Conservation (phyloP, 2,329 filamentous ascomycete genomes). For the Pyrenophora teres region DNA sequence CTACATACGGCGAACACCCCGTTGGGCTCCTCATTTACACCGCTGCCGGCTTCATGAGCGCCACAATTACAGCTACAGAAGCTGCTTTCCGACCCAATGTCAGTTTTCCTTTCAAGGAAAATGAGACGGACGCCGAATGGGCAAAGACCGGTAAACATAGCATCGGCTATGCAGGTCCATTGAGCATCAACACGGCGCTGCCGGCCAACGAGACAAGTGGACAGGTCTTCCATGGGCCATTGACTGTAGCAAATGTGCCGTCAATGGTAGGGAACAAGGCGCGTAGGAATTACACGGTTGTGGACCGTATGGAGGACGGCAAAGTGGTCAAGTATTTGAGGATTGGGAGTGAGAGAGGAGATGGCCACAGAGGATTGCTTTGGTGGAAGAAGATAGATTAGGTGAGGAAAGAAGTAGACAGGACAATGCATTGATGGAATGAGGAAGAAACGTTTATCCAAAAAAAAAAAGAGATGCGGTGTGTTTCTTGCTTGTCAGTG, state of each 20-base stretch:
- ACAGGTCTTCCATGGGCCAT: conserved; percentile 35
- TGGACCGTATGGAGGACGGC: conserved; percentile 17
- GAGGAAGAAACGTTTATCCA: too few species aligned
- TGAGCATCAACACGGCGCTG: conserved; percentile 19
- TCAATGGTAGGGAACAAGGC: conserved; percentile 28
- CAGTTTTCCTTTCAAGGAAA: conserved; percentile 26
- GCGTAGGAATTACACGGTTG: conserved; percentile 30
- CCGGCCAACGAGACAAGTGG: conserved; percentile 25
- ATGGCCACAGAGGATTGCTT: conserved; percentile 26
- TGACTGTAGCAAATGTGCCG: conserved; percentile 33
- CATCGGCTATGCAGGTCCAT: conserved; percentile 34
- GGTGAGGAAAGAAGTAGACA: neutral
- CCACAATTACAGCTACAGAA: conserved; percentile 35
- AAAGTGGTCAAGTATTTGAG: conserved; percentile 17
- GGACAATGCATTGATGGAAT: too few species aligned
- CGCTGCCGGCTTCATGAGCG: conserved; percentile 31
- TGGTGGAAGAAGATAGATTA: conserved; percentile 33
- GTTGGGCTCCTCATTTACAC: conserved; percentile 38
- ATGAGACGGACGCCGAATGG: conserved; percentile 34
- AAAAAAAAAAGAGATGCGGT: too few species aligned
- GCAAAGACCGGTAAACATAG: conserved; percentile 36
- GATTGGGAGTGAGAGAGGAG: conserved; percentile 32
- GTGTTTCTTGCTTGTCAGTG: too few species aligned
- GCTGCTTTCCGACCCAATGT: conserved; percentile 26
- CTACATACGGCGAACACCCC: conserved; percentile 26